Evolutionary conservation across 768 basidiomycete species (phyloP), one percentile per base, ranked within the genome.

Genomic region (Fomitopsis serialis): DNA sequence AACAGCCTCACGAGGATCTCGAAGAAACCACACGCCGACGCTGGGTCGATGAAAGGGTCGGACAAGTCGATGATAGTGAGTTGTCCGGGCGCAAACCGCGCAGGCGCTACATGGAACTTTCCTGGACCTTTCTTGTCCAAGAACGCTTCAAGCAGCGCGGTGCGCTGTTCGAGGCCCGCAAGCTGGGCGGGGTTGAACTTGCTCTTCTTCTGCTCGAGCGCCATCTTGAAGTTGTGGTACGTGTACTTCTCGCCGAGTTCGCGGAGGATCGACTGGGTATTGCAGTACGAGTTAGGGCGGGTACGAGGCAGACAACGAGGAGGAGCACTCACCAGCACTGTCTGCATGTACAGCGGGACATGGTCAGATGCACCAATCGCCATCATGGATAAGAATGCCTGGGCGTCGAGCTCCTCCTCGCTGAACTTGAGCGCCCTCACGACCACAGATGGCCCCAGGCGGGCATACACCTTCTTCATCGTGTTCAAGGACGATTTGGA

Each of bases 381-480:
- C 87, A 89, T 89, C 81, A 88, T 83, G 0, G 84, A 84, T 25
- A 88, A 58, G 53, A 89, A 82, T 1, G 86, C 83, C n/a, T 81
- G 68, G 0, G 84, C 82, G 62, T 88, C 87, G 0, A 88, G 72
- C 52, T 89, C 87, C 4, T 74, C 68, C 55, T 81, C 78, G 3
- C 72, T 68, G 49, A 89, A 78, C 0, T 74, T 62, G 11, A 89
- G 63, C 0, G 85, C 80, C 48, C 78, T 72, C 0, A 89, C 81
- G 0, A 54, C 67, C 3, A 88, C 71, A 29, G 73, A 68, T 0
- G 59, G 46, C 1, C 81, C 80, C 8, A 66, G 58, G 12, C 54
- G 57, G 5, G 42, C 68, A 56, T 87, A 87, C 0, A 82, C 77
- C 2, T 67, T 58, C 17, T 66, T 73, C 80, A 84, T 84, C 0